phyloP scores from a whole-genome alignment of 495 filamentous ascomycete genomes.

The Talaromyces adpressus region DNA sequence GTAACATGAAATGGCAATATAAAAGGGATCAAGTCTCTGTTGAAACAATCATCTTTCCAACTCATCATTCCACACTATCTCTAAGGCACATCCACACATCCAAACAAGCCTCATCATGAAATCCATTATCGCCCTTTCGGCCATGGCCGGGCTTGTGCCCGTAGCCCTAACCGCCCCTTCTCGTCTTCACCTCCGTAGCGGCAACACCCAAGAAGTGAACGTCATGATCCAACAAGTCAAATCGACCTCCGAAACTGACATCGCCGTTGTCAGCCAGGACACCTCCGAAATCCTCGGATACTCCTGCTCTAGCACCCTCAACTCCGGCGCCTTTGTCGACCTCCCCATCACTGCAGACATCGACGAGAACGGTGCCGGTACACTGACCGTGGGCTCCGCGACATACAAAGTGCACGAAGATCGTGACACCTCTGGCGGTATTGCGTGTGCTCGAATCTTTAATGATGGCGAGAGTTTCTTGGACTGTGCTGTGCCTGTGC shows the following conservation, averaged over 20 bases:
- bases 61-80: neutral
- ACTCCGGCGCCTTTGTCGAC: neutral
- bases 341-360: neutral
- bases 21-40: neutral
- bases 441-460: conserved; percentile 6
- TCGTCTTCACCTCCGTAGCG: neutral
- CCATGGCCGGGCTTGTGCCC: neutral
- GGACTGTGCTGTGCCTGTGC: conserved; percentile 7
- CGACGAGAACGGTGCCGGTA: neutral
- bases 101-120: neutral
- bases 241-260: neutral
- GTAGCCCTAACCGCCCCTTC: neutral
- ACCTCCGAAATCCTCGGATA: neutral
- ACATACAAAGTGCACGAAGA: conserved; percentile 2
- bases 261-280: neutral
- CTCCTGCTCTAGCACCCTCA: neutral
- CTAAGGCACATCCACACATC: neutral
- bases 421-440: conserved; percentile 5
- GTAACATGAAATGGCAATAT: neutral
- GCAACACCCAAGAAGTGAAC: neutral
- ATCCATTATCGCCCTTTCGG: neutral
- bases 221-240: neutral
- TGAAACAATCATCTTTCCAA: neutral
- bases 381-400: neutral
- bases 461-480: conserved; percentile 7